Evolutionary conservation across 805 yeast species (phyloP).

Genomic region (Isabelozyma gotoi): DNA sequence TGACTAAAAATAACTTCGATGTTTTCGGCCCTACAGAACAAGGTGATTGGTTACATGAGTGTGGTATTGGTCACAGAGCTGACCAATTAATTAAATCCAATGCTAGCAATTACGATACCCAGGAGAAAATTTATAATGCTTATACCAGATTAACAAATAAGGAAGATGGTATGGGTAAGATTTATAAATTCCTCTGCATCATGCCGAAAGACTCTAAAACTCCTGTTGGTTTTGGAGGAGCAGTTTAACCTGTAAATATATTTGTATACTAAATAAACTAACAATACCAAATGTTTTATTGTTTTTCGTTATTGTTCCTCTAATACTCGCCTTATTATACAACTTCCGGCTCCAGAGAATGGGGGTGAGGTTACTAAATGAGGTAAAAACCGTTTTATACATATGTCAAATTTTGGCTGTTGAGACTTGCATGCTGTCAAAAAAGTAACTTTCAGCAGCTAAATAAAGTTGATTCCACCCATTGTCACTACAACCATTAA

Average conservation of each 20-base stretch:
- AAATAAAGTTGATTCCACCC: background rate
- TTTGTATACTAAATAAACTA: too few species aligned
- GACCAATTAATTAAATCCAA: constrained; percentile 53
- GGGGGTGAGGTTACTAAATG: too few species aligned
- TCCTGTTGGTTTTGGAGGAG: constrained; percentile 57
- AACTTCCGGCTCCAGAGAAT: too few species aligned
- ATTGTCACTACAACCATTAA: too few species aligned
- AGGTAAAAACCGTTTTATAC: background rate
- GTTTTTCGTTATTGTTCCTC: too few species aligned
- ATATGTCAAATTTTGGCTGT: background rate
- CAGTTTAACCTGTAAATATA: too few species aligned
- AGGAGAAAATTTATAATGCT: constrained; percentile 52
- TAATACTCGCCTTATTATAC: too few species aligned
- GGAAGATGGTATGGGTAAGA: constrained; percentile 69
- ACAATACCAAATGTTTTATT: too few species aligned
- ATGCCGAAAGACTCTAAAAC: constrained; percentile 43
- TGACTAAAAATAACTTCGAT: constrained; percentile 10
- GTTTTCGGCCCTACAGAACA: constrained; percentile 66
- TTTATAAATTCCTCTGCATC: constrained; percentile 70
- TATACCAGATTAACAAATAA: constrained; percentile 65
- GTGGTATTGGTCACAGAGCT: constrained; percentile 75
- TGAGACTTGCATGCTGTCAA: background rate
- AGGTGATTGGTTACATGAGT: constrained; percentile 72
- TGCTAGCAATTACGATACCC: constrained; percentile 39
- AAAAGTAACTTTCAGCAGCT: too few species aligned